These are phyloP conservation scores for Mycena venus DNA, from an alignment of 768 basidiomycete genomes.

Conservation along the genomic window DNA sequence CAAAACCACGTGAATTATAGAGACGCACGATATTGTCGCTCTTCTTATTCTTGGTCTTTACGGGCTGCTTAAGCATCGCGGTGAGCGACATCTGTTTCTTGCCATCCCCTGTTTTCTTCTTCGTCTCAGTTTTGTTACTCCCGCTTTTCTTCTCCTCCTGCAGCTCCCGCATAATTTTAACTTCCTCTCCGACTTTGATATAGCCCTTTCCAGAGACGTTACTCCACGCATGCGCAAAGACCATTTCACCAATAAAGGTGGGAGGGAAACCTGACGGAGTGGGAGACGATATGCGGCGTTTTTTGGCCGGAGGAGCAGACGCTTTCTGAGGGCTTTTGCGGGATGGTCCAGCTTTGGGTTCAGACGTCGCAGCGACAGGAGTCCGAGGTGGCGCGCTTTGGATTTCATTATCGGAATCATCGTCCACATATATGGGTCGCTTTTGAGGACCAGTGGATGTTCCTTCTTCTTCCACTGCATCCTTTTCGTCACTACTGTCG, in stretches of 20 bases:
- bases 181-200: slow-evolving; percentile 71
- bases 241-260: slow-evolving; percentile 75
- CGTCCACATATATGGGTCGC: slow-evolving; percentile 35
- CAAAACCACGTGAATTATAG: slow-evolving; percentile 73
- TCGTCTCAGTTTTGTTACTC: slow-evolving; percentile 43
- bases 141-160: slow-evolving; percentile 44
- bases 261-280: slow-evolving; percentile 39
- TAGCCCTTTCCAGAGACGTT: slow-evolving; percentile 82
- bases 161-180: slow-evolving; percentile 70
- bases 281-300: slow-evolving; percentile 59
- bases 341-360: slow-evolving; percentile 36
- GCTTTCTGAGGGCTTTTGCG: slow-evolving; percentile 18
- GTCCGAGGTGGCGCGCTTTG: slow-evolving; percentile 48
- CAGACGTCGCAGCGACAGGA: slow-evolving; percentile 33
- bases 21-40: slow-evolving; percentile 76
- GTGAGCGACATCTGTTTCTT: slow-evolving; percentile 79
- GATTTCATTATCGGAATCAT: slow-evolving; percentile 52
- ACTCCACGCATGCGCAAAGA: slow-evolving; percentile 84
- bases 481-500: slow-evolving; percentile 31
- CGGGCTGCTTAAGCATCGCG: slow-evolving; percentile 74
- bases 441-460: neutral
- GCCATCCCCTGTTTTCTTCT: slow-evolving; percentile 51
- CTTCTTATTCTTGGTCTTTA: slow-evolving; percentile 68
- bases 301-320: slow-evolving; percentile 61
- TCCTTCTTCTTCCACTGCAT: slow-evolving; percentile 7